Evolutionary conservation across 1,284 basidiomycete species (phyloP), one percentile per base, ranked within the genome.

Genomic region (Ceratobasidium sp.): DNA sequence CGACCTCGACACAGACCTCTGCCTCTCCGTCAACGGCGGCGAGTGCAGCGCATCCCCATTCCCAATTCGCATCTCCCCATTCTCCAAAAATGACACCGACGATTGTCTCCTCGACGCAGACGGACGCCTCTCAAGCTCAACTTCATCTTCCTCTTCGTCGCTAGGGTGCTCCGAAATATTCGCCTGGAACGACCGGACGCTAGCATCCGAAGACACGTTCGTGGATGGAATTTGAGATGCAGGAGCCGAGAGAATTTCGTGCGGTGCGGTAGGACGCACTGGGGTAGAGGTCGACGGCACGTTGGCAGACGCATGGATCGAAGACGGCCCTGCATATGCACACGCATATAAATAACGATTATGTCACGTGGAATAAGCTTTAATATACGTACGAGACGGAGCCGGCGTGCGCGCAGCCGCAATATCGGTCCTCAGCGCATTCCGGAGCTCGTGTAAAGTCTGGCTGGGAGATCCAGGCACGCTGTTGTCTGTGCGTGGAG

Each of bases 381-480:
- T 57, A 35, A 32, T 6, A 16, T 9, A 57, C 66, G 16, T 41
- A 69, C 66, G 50, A 26, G 66, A 69, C 4, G 64, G 49, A 14
- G 52, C 44, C 59, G 73, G 30, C 38, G 61, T 78, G 73, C 75
- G 78, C n/a, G 59, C 64, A 61, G 63, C 74, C 35, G 77, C 78
- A 43, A 82, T 61, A 61, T 75, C 74, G 6, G 70, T 72, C 77
- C 82, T 72, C 77, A 83, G 76, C 8, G 81, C 79, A 62, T 81
- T 82, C 32, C 84, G 78, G 47, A 82, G 81, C 46, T 84, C 84
- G 73, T 85, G 85, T 1, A 85, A 78, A 2, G 80, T 82, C 59
- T 82, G 82, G 13, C 80, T 79, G 18, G 82, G 79, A 49, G 73
- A 32, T 79, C 76, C 70, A 43, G 63, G 62, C 35, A 58, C 55